Evolutionary conservation across 1,139 yeast genomes (phyloP).

Genomic region (Keqinozyma sinolaborantium): DNA sequence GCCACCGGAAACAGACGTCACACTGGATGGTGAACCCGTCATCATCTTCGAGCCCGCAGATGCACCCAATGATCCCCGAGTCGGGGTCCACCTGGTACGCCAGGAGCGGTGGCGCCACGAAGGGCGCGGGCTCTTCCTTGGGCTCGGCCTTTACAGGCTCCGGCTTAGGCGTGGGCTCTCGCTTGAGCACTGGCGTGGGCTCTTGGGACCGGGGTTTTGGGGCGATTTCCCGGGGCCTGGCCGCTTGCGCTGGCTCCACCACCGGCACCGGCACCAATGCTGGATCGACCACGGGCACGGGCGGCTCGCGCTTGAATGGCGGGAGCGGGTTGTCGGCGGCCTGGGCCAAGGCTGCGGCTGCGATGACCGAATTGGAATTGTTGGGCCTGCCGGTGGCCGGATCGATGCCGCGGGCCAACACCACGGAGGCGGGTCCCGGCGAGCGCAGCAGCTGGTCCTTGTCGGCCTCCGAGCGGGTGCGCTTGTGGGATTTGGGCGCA

Average conservation of each 20-base stretch:
- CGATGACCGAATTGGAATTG: conserved; percentile 53
- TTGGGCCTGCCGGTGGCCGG: conserved; percentile 33
- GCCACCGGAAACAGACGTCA: conserved; percentile 91
- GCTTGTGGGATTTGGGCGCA: conserved; percentile 15
- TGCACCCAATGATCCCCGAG: conserved; percentile 83
- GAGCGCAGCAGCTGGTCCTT: conserved; percentile 5
- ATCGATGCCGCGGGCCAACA: conserved; percentile 43
- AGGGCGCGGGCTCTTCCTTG: conserved; percentile 2
- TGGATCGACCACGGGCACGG: conserved; percentile 1
- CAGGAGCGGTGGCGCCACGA: conserved; percentile 27
- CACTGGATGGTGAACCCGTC: conserved; percentile 96
- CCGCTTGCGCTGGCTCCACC: neutral
- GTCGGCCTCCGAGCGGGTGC: conserved; percentile 23
- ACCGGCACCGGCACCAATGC: neutral
- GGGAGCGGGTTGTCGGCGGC: conserved; percentile 69
- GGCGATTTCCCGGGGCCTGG: neutral
- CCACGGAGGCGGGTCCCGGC: conserved; percentile 28
- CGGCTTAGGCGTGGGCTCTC: neutral
- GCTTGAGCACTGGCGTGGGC: neutral
- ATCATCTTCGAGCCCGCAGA: conserved; percentile 85
- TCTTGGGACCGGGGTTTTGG: neutral
- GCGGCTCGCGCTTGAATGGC: conserved; percentile 16
- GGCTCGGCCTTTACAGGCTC: conserved; percentile 1
- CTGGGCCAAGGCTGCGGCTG: conserved; percentile 70
- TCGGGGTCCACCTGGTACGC: conserved; percentile 70